These are phyloP conservation scores for Aspergillus leporis DNA, from an alignment of 495 filamentous ascomycete genomes.

Conservation along the genomic window DNA sequence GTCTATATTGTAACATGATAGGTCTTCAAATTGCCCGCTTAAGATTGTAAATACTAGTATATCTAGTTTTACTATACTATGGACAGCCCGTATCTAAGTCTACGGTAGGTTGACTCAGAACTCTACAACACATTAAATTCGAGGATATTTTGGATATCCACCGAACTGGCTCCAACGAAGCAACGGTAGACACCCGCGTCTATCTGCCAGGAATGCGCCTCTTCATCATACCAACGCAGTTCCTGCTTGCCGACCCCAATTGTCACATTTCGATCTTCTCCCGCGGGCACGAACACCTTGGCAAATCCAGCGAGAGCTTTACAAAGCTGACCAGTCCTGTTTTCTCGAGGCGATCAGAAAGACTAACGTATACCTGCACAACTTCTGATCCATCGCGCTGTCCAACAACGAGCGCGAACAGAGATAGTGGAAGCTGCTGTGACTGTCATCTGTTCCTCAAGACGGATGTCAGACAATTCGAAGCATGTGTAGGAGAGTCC, in stretches of 20 bases:
- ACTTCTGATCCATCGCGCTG: neutral
- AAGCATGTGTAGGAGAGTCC: constrained; percentile 74
- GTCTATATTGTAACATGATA: too few species aligned
- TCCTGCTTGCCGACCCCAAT: neutral
- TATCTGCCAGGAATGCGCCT: neutral
- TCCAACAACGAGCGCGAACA: neutral
- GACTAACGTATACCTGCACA: neutral
- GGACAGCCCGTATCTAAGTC: too few species aligned
- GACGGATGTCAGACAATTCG: constrained; percentile 23
- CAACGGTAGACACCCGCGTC: neutral
- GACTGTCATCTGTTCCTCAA: neutral
- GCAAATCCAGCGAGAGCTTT: neutral
- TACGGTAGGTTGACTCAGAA: too few species aligned
- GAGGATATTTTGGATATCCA: neutral
- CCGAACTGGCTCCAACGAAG: neutral
- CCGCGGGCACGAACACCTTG: neutral
- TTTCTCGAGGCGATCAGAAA: neutral
- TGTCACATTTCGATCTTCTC: neutral
- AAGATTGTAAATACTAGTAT: too few species aligned
- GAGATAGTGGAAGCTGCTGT: neutral
- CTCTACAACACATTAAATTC: neutral
- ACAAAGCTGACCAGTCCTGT: neutral
- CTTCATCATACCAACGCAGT: neutral
- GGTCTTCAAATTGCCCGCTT: too few species aligned
- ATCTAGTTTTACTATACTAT: too few species aligned